Conservation (phyloP, 2,329 filamentous ascomycete genomes). For the Monilinia fructicola region DNA sequence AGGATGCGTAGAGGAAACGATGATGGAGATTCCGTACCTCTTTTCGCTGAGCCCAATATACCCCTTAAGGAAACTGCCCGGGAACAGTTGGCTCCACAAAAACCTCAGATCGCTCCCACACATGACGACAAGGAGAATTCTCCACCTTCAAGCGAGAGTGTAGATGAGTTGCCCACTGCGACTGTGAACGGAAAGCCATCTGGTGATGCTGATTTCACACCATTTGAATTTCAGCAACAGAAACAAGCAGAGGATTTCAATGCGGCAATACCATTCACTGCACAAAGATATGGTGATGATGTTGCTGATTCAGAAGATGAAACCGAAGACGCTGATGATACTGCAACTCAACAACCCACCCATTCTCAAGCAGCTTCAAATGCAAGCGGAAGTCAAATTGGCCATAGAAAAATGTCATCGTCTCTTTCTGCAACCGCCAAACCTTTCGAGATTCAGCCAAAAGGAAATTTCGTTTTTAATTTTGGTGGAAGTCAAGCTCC, state of each 20-base stretch:
- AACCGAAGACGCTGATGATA: slow-evolving; percentile 26
- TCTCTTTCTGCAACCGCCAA: slow-evolving; percentile 70
- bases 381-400: slow-evolving; percentile 19
- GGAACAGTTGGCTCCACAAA: slow-evolving; percentile 39
- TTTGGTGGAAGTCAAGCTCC: slow-evolving; percentile 28
- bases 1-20: slow-evolving; percentile 64
- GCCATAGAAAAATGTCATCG: slow-evolving; percentile 48
- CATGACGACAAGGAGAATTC: slow-evolving; percentile 40
- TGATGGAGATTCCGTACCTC: slow-evolving; percentile 70
- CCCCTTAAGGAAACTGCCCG: slow-evolving; percentile 40
- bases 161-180: slow-evolving; percentile 24
- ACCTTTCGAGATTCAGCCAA: slow-evolving; percentile 54
- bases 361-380: slow-evolving; percentile 30
- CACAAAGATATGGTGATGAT: slow-evolving; percentile 33
- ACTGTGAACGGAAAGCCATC: slow-evolving; percentile 46
- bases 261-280: slow-evolving; percentile 37
- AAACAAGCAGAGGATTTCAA: slow-evolving; percentile 44
- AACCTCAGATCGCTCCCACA: slow-evolving; percentile 25
- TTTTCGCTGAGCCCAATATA: slow-evolving; percentile 63
- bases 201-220: slow-evolving; percentile 54
- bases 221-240: slow-evolving; percentile 58
- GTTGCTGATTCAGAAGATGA: slow-evolving; percentile 38
- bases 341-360: slow-evolving; percentile 2
- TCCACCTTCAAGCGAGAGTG: slow-evolving; percentile 29
- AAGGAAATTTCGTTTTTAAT: slow-evolving; percentile 34